A percentile compares a stretch with the other conserved stretches of the same genome.
These are phyloP conservation scores for Alternaria triticimaculans DNA, from an alignment of 2,329 filamentous ascomycete species.

Conservation along the genomic window DNA sequence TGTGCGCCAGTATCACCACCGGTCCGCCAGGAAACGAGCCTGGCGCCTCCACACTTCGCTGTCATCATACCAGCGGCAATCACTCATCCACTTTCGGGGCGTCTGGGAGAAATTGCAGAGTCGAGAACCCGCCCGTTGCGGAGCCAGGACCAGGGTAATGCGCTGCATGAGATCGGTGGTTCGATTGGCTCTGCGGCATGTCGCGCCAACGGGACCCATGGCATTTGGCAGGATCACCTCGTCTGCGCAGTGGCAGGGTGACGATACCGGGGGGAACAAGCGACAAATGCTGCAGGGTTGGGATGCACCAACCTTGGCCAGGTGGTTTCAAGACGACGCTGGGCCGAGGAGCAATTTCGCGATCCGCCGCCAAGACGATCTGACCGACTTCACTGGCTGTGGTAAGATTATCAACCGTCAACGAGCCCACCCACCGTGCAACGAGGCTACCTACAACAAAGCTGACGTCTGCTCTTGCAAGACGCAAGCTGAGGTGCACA, in stretches of 20 bases:
- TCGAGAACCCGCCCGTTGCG: slow-evolving; percentile 27
- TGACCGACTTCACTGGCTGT: slow-evolving; percentile 30
- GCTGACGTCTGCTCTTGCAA: not conserved
- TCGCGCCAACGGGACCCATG: slow-evolving; percentile 37
- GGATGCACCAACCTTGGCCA: slow-evolving; percentile 27
- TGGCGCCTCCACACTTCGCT: slow-evolving; percentile 32
- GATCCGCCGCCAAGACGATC: slow-evolving; percentile 32
- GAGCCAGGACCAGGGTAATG: slow-evolving; percentile 21
- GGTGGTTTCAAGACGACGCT: slow-evolving; percentile 32
- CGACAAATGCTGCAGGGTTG: slow-evolving; percentile 36
- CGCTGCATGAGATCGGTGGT: slow-evolving; percentile 7
- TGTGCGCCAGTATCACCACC: slow-evolving; percentile 28
- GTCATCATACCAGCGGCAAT: slow-evolving; percentile 36
- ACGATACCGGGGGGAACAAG: slow-evolving; percentile 21
- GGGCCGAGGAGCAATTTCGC: slow-evolving; percentile 42
- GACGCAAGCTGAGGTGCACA: not conserved
- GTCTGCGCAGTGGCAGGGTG: slow-evolving; percentile 20
- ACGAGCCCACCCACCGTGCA: not conserved
- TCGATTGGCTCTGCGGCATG: slow-evolving; percentile 35
- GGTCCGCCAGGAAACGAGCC: slow-evolving; percentile 31
- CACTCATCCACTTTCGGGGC: slow-evolving; percentile 34
- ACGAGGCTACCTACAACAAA: slow-evolving; percentile 4
- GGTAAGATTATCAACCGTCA: slow-evolving; percentile 25
- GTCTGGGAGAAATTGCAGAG: slow-evolving; percentile 47
- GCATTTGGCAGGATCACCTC: slow-evolving; percentile 25